Evolutionary conservation across 495 filamentous ascomycete genomes (phyloP).

Genomic region (Darksidea phi): DNA sequence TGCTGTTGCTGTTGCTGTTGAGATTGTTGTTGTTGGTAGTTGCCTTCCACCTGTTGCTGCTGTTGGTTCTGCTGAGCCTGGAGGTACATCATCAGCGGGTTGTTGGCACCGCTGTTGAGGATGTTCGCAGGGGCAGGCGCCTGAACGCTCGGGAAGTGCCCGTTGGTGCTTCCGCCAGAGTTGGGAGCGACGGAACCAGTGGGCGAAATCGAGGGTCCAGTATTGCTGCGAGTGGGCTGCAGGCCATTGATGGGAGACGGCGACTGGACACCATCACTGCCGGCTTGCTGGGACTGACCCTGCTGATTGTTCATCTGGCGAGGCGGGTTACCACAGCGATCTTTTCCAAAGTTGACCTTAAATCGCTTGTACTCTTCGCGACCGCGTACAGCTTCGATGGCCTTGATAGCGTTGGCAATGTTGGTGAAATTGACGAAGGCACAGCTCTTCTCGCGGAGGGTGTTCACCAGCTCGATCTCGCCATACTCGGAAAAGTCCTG

Average conservation of each 20-base stretch:
- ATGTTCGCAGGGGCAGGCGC: conserved; percentile 64
- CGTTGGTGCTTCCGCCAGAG: conserved; percentile 55
- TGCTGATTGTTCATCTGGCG: conserved; percentile 66
- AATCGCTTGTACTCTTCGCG: conserved; percentile 96
- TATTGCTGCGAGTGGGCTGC: conserved; percentile 55
- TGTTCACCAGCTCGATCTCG: conserved; percentile 96
- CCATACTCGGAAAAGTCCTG: conserved; percentile 98
- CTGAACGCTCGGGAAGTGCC: conserved; percentile 51
- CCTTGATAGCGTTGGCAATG: conserved; percentile 99
- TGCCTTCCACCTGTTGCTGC: conserved; percentile 50
- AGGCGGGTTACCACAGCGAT: conserved; percentile 94
- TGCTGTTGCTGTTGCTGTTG: conserved; percentile 58
- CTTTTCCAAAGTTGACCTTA: conserved; percentile 99
- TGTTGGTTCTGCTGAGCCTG: conserved; percentile 58
- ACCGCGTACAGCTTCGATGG: conserved; percentile 90
- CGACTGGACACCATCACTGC: conserved; percentile 47
- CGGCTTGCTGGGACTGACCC: conserved; percentile 50
- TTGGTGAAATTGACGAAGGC: conserved; percentile 99
- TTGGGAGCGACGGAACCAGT: conserved; percentile 58
- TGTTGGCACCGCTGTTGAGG: conserved; percentile 75
- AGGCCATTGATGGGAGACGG: conserved; percentile 62
- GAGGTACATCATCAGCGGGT: conserved; percentile 93
- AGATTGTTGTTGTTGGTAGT: conserved; percentile 51
- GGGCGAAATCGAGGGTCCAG: conserved; percentile 67
- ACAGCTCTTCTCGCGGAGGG: conserved; percentile 96